Evolutionary conservation across 305 asterid species (phyloP), one percentile per base, ranked within the genome.

Genomic region (Solanum hybrid): DNA sequence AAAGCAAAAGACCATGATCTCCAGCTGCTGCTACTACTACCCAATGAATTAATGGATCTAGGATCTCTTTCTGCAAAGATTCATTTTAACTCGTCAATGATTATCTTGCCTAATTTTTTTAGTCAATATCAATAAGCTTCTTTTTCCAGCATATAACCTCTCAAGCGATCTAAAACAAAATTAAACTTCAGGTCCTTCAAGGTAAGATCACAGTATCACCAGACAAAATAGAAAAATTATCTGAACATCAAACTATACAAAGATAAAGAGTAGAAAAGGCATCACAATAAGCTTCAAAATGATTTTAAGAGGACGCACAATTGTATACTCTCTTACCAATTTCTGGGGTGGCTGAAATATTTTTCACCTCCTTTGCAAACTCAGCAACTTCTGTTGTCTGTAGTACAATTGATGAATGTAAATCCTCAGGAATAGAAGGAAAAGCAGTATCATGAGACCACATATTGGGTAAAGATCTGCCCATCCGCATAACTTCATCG

Each of bases 401-500:
- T 89, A 72, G 93, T 90, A 41, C 89, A 89, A 89, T 82, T 87
- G 91, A 85, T 78, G 91, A 83, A 79, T 90, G 90, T 89, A 79
- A 87, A 76, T 89, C 83, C 73, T 89, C 92, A 26, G 41, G 41
- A n/a, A 37, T 89, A 10, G 87, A 79, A 86, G 77, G 73, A 89
- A 92, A 86, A 91, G 38, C 81, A 93, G 89, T 80, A 79, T 90
- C 88, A 37, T 88, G 89, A 73, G 93, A 88, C 79, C 90, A 93
- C 93, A 93, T 91, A 88, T 80, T 91, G 87, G 99, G 98, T 91
- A 96, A 94, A 77, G 99, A 97, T 91, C 92, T 94, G 61, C 91
- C 94, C 89, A 82, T 90, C 92, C 95, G 92, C 38, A 68, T 36
- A 70, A 90, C 89, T 86, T 90, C 93, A 90, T 93, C 90, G 29